phyloP scores from a whole-genome alignment of 306 rosid species.

The Pyrus betulifolia region DNA sequence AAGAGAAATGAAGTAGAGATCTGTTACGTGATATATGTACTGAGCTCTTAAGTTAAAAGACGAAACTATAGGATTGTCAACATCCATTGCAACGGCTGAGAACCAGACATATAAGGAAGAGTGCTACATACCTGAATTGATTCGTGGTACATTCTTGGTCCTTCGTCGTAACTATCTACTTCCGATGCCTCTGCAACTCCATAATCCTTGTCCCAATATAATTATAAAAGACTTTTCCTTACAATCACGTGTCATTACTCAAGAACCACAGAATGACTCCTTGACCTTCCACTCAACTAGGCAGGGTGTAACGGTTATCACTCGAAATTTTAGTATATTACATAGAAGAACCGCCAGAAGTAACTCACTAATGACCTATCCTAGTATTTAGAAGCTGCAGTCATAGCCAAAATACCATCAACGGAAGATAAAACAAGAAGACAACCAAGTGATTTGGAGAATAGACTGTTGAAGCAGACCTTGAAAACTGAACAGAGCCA shows the following conservation, averaged over 20 bases:
- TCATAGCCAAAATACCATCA: conserved; percentile 33
- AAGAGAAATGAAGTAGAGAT: background rate
- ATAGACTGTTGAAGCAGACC: conserved; percentile 42
- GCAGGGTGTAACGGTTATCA: conserved; percentile 18
- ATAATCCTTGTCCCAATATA: conserved; percentile 26
- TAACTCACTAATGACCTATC: conserved; percentile 25
- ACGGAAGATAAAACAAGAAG: conserved; percentile 33
- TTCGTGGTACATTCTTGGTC: conserved; percentile 21
- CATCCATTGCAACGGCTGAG: background rate
- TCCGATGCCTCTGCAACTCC: conserved; percentile 31
- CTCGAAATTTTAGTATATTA: conserved; percentile 22
- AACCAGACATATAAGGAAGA: conserved; percentile 7
- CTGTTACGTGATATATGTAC: background rate
- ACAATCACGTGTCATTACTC: conserved; percentile 23
- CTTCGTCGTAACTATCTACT: conserved; percentile 25
- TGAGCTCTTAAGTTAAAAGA: background rate
- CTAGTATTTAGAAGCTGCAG: conserved; percentile 16
- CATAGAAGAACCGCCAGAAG: conserved; percentile 32
- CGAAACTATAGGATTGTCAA: background rate
- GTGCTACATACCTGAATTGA: conserved; percentile 43
- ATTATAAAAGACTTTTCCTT: conserved; percentile 13
- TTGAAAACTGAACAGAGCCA: conserved; percentile 80
- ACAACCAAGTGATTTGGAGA: conserved; percentile 26
- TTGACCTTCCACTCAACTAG: conserved; percentile 24
- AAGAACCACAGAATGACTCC: conserved; percentile 31